Conservation (phyloP, 805 yeast species). For the Priceomyces haplophilus region DNA sequence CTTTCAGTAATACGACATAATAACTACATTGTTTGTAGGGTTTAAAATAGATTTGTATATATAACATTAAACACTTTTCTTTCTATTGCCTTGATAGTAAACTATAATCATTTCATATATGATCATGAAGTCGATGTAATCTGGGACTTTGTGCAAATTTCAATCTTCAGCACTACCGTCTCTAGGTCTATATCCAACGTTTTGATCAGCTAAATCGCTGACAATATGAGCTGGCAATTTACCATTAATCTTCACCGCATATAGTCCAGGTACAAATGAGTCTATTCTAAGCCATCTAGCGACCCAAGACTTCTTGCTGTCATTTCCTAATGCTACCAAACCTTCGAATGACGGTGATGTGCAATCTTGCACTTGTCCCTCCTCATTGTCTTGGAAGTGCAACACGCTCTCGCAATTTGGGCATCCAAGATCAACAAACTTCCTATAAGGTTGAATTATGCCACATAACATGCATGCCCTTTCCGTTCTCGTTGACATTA, state of each 20-base stretch:
- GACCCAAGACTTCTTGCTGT: slow-evolving; percentile 82
- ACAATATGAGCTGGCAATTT: slow-evolving; percentile 84
- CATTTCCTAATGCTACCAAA: slow-evolving; percentile 82
- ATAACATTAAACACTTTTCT: slow-evolving; percentile 1
- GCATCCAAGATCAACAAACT: slow-evolving; percentile 82
- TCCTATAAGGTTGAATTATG: slow-evolving; percentile 71
- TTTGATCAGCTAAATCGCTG: slow-evolving; percentile 66
- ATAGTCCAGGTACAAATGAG: slow-evolving; percentile 81
- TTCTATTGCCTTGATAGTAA: neutral
- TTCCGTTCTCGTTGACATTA: slow-evolving; percentile 60
- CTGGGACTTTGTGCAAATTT: slow-evolving; percentile 1
- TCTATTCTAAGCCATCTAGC: slow-evolving; percentile 94
- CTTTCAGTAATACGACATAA: neutral
- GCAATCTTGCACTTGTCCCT: slow-evolving; percentile 80
- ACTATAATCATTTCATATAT: neutral
- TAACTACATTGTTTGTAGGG: neutral
- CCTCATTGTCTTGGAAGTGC: slow-evolving; percentile 74
- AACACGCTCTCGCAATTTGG: slow-evolving; percentile 93
- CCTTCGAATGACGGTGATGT: slow-evolving; percentile 98
- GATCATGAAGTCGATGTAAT: neutral
- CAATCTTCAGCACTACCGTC: slow-evolving; percentile 82
- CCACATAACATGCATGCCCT: slow-evolving; percentile 99
- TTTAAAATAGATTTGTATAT: neutral
- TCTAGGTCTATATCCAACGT: slow-evolving; percentile 87
- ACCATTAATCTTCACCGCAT: slow-evolving; percentile 92